A percentile compares a stretch with the other conserved stretches of the same genome.
These are phyloP conservation scores for Vicia sativa DNA, from an alignment of 306 rosid genomes.

Conservation along the genomic window DNA sequence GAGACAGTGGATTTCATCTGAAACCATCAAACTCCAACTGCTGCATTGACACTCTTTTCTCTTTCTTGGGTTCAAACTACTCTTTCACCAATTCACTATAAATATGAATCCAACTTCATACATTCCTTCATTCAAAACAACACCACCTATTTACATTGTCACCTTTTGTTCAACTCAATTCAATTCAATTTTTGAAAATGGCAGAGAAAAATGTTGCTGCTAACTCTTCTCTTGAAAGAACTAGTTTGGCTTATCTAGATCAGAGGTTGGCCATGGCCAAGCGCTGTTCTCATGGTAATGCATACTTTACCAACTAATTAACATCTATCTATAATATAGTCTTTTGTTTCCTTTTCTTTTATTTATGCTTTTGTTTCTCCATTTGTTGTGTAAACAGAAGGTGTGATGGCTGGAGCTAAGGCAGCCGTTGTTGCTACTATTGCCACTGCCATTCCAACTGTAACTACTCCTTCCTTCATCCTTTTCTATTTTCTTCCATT, in stretches of 20 bases:
- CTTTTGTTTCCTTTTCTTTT: not conserved
- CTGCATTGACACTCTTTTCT: conserved; percentile 14
- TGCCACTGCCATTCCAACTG: conserved; percentile 96
- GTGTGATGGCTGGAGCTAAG: conserved; percentile 91
- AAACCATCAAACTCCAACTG: conserved; percentile 62
- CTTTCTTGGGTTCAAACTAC: not conserved
- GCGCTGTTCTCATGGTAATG: conserved; percentile 71
- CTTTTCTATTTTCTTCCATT: too few species aligned
- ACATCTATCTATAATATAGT: not conserved
- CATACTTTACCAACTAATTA: not conserved
- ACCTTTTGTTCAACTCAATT: conserved; percentile 1
- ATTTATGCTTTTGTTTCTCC: not conserved
- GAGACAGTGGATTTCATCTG: conserved; percentile 43
- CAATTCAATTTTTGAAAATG: conserved; percentile 45
- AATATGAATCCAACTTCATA: conserved; percentile 39
- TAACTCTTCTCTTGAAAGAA: conserved; percentile 59
- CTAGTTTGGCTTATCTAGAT: conserved; percentile 63
- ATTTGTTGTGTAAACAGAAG: conserved; percentile 57
- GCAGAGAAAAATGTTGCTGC: conserved; percentile 55
- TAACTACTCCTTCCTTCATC: conserved; percentile 31
- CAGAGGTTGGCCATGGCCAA: conserved; percentile 84
- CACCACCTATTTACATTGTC: conserved; percentile 10
- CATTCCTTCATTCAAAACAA: conserved; percentile 41
- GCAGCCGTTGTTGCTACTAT: conserved; percentile 84
- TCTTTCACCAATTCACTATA: conserved; percentile 41